Evolutionary conservation across 768 basidiomycete species (phyloP), one percentile per base, ranked within the genome.

Genomic region (Melanogaster broomeanus): DNA sequence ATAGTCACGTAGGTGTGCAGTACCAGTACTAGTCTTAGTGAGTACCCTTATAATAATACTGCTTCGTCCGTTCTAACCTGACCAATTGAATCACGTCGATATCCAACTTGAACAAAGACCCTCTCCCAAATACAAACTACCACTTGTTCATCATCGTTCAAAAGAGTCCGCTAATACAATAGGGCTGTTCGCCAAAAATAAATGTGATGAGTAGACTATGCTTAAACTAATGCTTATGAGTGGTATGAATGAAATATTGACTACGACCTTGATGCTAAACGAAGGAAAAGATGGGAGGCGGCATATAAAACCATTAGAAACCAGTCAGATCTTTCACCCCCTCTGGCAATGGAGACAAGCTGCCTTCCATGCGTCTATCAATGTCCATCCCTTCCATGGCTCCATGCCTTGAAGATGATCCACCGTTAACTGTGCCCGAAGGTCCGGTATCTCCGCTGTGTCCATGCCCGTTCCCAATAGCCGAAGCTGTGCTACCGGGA

Each of bases 191-290:
- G 51, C 24, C 34, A 45, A 57, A 50, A 58, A 62, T 69, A 66
- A 54, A 58, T 64, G 64, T 27, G 19, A 57, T 51, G 60, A 51
- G 53, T 70, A 68, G 48, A 64, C 52, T 68, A 70, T 58, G 55
- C 48, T 62, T 52, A 58, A 54, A 49, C 50, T 55, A 69, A 59
- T 66, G 61, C 62, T 59, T 49, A 51, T 69, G 46, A 44, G 51
- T 66, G 68, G 64, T 65, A 70, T 64, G 60, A 19, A 53, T 47
- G 46, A 51, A 59, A 57, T 53, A 39, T 52, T 52, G 45, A 31
- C 59, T 48, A 55, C 50, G 41, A 52, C 45, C 57, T 42, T 42
- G 51, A 24, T 31, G 38, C 18, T 39, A 56, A 41, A 40, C 28
- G 45, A 27, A 34, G 27, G 42, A 31, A 55, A 44, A 39, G 40